Base-by-base conservation (phyloP, 116 monocot species). In the Zostera marina region DNA sequence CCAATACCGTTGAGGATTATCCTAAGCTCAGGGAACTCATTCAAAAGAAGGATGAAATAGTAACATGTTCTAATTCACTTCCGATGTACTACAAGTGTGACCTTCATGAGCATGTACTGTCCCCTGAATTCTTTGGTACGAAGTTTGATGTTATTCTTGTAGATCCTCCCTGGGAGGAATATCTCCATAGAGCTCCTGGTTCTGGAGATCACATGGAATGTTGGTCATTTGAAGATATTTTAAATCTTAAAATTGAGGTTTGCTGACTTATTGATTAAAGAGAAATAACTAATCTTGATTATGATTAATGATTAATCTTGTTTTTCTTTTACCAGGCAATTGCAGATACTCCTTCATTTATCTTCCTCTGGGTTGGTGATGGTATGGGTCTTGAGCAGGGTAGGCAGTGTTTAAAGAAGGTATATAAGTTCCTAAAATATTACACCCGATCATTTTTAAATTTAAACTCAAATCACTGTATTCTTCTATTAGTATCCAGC, bases 111-210 rank as follows among this genome's bases (percentile, higher is more conserved):
- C 73, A 74, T 73, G 66, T 63, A 0, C 70, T 98, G 22, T 64
- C 78, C 48, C 78, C 86, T 13, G 98, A 98, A 41, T 90, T 87
- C 66, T 98, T 90, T 66, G 87, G 87, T 44, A 81, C 91, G 20
- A 98, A 98, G 68, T 98, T 98, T 75, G 98, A 98, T 81, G 98
- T 91, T 54, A 87, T 98, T 74, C 91, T 98, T 49, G 98, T 98
- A 66, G 91, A 98, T 82, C 98, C 98, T 71, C 98, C 98, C 11
- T 98, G 98, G 98, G 98, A 98, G 63, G 98, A 98, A 66, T 98
- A 98, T 79, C 83, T 78, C 71, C 98, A 98, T 65, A 77, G 98
- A 16, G 91, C 91, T 53, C 98, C 98, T 61, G 98, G 98, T 67
- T 76, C 91, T 61, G 82, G 83, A 1, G 98, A 98, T 57, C 85